Evolutionary conservation across 495 filamentous ascomycete species (phyloP).

Genomic region (Glonium stellatum): DNA sequence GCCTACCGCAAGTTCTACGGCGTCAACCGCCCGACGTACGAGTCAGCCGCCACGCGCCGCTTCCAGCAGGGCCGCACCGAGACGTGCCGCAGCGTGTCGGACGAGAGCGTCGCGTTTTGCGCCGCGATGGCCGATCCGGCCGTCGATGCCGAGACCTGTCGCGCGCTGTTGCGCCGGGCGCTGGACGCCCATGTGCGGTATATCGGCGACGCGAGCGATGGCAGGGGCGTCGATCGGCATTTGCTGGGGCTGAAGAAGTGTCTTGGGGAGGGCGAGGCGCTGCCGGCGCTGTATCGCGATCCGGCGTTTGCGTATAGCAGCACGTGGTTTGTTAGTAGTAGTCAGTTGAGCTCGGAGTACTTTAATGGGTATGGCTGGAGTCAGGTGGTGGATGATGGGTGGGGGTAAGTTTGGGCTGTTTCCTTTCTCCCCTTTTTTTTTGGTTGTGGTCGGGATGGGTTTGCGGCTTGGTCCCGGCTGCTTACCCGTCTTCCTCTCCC

Average conservation of each 20-base stretch:
- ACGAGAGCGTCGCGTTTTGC: slow-evolving; percentile 90
- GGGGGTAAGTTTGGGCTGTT: slow-evolving; percentile 46
- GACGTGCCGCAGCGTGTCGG: slow-evolving; percentile 85
- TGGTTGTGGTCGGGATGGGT: no score
- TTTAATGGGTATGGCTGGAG: slow-evolving; percentile 99
- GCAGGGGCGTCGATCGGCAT: slow-evolving; percentile 91
- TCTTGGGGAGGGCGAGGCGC: slow-evolving; percentile 68
- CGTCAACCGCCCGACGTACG: slow-evolving; percentile 95
- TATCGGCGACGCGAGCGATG: slow-evolving; percentile 80
- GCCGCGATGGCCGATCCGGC: slow-evolving; percentile 67
- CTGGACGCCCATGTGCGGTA: slow-evolving; percentile 79
- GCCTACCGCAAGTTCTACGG: slow-evolving; percentile 99
- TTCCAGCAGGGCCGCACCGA: slow-evolving; percentile 97
- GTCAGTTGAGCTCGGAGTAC: slow-evolving; percentile 88
- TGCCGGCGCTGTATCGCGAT: slow-evolving; percentile 80
- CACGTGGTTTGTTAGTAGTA: slow-evolving; percentile 83
- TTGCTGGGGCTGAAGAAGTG: slow-evolving; percentile 94
- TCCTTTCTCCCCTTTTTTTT: background rate
- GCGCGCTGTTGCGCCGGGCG: slow-evolving; percentile 73
- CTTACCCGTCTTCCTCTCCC: no score
- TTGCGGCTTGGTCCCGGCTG: no score
- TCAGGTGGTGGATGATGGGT: slow-evolving; percentile 94
- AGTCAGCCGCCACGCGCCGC: slow-evolving; percentile 86
- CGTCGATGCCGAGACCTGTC: slow-evolving; percentile 52
- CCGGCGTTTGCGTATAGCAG: slow-evolving; percentile 75